Conservation (phyloP, 371 early-diverging fungal genomes). For the Mucor racemosus region DNA sequence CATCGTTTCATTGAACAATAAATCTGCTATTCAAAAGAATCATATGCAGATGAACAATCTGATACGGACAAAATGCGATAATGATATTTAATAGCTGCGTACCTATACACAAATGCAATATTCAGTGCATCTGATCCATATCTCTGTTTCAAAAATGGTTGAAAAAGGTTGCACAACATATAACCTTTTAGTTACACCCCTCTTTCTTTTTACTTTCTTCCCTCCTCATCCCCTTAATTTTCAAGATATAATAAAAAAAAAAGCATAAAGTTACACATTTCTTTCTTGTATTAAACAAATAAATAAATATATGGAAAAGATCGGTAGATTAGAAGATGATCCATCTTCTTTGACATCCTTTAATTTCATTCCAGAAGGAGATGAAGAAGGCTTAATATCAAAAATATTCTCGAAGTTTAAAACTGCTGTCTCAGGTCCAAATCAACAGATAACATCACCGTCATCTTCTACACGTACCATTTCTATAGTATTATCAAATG, state of each 20-base stretch:
- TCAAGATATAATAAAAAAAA: background rate
- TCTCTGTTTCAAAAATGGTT: background rate
- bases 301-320: slow-evolving; percentile 19
- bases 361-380: slow-evolving; percentile 48
- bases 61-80: background rate
- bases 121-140: background rate
- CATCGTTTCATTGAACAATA: background rate
- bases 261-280: slow-evolving; percentile 3
- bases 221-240: background rate
- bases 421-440: slow-evolving; percentile 47
- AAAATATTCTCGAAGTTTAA: slow-evolving; percentile 66
- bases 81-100: background rate
- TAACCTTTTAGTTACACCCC: background rate
- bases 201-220: background rate
- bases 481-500: slow-evolving; percentile 13
- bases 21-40: background rate
- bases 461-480: slow-evolving; percentile 17
- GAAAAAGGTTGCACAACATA: slow-evolving; percentile 10
- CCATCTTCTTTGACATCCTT: slow-evolving; percentile 52
- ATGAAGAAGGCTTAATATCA: slow-evolving; percentile 60
- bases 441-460: slow-evolving; percentile 15
- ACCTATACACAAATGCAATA: too few species aligned
- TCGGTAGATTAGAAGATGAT: slow-evolving; percentile 33
- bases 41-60: too few species aligned
- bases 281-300: slow-evolving; percentile 3